Conservation (phyloP, 257 asterid species). For the Solanum piurae region DNA sequence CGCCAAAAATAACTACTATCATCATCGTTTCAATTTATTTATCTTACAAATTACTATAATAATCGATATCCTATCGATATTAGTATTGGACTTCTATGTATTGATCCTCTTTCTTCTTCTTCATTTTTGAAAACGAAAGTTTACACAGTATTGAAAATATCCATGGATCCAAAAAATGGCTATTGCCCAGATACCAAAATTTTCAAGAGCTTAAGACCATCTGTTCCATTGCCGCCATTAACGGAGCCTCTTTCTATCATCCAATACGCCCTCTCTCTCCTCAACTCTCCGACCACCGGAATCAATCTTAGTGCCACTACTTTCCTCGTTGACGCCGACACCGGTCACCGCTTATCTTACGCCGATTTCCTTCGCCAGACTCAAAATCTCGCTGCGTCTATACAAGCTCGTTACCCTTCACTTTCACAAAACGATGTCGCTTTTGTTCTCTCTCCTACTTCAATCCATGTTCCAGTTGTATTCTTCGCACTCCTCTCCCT, state of each 20-base stretch:
- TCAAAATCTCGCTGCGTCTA: slow-evolving; percentile 41
- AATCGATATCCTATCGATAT: background rate
- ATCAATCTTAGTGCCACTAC: slow-evolving; percentile 40
- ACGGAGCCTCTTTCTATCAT: slow-evolving; percentile 47
- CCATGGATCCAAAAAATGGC: slow-evolving; percentile 39
- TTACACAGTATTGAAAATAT: background rate
- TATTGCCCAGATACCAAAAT: slow-evolving; percentile 37
- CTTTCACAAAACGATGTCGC: slow-evolving; percentile 61
- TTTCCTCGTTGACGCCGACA: slow-evolving; percentile 58
- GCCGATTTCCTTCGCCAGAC: slow-evolving; percentile 40
- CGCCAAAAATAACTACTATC: background rate
- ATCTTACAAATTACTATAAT: too few relatives aligned
- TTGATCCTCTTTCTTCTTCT: background rate
- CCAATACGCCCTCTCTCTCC: slow-evolving; percentile 44
- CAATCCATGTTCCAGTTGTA: slow-evolving; percentile 53
- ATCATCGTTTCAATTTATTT: background rate
- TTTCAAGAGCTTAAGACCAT: slow-evolving; percentile 49
- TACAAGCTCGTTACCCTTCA: slow-evolving; percentile 28
- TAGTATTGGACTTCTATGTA: too few relatives aligned
- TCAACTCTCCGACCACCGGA: slow-evolving; percentile 36
- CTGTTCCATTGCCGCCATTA: slow-evolving; percentile 47
- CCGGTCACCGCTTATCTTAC: slow-evolving; percentile 38
- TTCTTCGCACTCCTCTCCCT: slow-evolving; percentile 72
- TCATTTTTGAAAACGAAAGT: background rate
- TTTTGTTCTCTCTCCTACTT: slow-evolving; percentile 62